A percentile compares a stretch with the other conserved stretches of the same genome.
phyloP scores from a whole-genome alignment of 768 basidiomycete species.

The Kwoniella bestiolae region DNA sequence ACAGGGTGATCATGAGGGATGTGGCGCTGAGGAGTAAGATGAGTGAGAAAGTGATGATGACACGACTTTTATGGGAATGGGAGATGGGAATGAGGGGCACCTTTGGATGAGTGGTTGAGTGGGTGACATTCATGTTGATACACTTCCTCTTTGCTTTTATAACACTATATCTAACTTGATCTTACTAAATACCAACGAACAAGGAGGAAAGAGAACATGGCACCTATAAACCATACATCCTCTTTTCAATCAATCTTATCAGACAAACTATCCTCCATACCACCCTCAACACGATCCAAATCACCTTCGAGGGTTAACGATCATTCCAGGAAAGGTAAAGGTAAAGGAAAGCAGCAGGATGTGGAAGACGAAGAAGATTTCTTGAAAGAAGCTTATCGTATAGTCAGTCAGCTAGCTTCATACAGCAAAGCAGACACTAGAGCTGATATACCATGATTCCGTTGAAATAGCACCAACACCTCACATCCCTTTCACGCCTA shows the following conservation, averaged over 20 bases:
- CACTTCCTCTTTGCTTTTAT: too few relatives aligned
- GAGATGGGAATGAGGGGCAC: slow-evolving; percentile 5
- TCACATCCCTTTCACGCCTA: slow-evolving; percentile 58
- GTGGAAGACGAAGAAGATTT: slow-evolving; percentile 42
- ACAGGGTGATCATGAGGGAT: neutral
- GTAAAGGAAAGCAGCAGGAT: slow-evolving; percentile 23
- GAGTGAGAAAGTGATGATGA: slow-evolving; percentile 5
- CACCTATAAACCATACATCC: slow-evolving; percentile 30
- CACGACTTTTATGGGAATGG: slow-evolving; percentile 10
- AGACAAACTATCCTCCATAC: slow-evolving; percentile 10
- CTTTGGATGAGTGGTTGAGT: too few relatives aligned
- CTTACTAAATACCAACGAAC: too few relatives aligned
- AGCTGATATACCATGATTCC: neutral
- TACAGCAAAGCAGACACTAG: neutral
- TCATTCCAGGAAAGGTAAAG: neutral
- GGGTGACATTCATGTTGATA: neutral
- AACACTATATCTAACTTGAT: too few relatives aligned
- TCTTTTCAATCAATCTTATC: slow-evolving; percentile 29
- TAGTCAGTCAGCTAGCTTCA: slow-evolving; percentile 36
- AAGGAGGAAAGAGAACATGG: slow-evolving; percentile 11
- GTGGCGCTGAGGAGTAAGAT: neutral
- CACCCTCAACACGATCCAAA: slow-evolving; percentile 17
- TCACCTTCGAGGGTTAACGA: slow-evolving; percentile 13
- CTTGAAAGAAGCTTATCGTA: slow-evolving; percentile 54
- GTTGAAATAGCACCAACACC: slow-evolving; percentile 45